Evolutionary conservation across 306 rosid species (phyloP).

Genomic region (Erythrophleum fordii): DNA sequence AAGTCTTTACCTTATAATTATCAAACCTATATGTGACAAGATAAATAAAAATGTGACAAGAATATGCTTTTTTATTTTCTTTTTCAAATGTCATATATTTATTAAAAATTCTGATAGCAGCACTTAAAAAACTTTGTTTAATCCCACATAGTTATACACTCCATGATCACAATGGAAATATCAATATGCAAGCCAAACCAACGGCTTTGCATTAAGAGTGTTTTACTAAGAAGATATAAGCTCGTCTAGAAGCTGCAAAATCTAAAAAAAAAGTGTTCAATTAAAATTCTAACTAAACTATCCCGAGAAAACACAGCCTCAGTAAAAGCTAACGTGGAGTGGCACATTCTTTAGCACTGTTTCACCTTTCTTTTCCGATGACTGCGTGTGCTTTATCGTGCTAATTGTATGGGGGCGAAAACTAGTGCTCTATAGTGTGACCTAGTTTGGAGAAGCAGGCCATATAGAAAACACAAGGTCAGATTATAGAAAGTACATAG

Average conservation of each 20-base stretch:
- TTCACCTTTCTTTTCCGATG: slow-evolving; percentile 38
- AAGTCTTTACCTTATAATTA: neutral
- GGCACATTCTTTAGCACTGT: slow-evolving; percentile 46
- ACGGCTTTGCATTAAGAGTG: slow-evolving; percentile 28
- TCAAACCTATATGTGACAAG: neutral
- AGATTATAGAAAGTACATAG: slow-evolving; percentile 35
- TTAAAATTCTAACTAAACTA: slow-evolving; percentile 20
- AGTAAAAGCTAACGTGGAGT: slow-evolving; percentile 41
- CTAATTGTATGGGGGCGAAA: slow-evolving; percentile 28
- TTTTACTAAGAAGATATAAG: neutral
- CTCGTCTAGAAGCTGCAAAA: slow-evolving; percentile 10
- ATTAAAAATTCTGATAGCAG: neutral
- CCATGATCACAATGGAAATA: neutral
- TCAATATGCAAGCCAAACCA: neutral
- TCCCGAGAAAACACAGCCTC: slow-evolving; percentile 28
- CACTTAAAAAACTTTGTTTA: neutral
- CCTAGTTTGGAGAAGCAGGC: slow-evolving; percentile 20
- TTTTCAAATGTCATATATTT: neutral
- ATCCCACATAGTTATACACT: neutral
- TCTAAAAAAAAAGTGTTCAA: slow-evolving; percentile 20
- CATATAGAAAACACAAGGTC: slow-evolving; percentile 33
- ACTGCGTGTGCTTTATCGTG: slow-evolving; percentile 28
- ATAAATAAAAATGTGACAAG: neutral
- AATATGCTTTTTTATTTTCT: neutral
- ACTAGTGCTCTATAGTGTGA: slow-evolving; percentile 24